Percentiles rank a stretch among this genome's conserved stretches.
phyloP scores from a whole-genome alignment of 257 asterid species.

The Echium plantagineum region DNA sequence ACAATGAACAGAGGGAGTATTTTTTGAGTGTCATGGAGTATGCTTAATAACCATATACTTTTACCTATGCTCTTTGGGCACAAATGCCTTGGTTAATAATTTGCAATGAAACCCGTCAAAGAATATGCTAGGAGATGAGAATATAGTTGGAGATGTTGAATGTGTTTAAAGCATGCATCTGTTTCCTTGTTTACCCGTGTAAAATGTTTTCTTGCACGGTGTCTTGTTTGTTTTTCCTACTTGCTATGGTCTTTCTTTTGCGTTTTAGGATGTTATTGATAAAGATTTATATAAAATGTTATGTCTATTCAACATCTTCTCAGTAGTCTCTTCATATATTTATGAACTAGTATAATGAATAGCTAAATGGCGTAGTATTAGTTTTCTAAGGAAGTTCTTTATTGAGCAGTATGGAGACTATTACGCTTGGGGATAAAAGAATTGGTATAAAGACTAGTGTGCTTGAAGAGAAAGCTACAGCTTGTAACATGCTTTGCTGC shows the following conservation, averaged over 20 bases:
- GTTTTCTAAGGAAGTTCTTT: constrained; percentile 1
- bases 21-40: too few relatives aligned
- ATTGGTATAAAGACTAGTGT: constrained; percentile 93
- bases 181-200: too few relatives aligned
- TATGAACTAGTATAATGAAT: neutral
- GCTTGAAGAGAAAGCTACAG: constrained; percentile 96
- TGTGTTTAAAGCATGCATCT: neutral
- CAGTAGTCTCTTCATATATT: neutral
- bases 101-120: too few relatives aligned
- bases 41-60: too few relatives aligned
- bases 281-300: neutral
- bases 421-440: constrained; percentile 91
- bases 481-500: constrained; percentile 92
- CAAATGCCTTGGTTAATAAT: too few relatives aligned
- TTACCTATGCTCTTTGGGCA: too few relatives aligned
- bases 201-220: too few relatives aligned
- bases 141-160: too few relatives aligned
- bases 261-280: neutral
- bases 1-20: too few relatives aligned
- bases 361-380: neutral
- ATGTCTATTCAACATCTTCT: neutral
- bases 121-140: too few relatives aligned
- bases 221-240: too few relatives aligned
- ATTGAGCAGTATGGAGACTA: constrained; percentile 87
- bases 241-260: neutral